A percentile compares a stretch with the other conserved stretches of the same genome.
Evolutionary conservation across 345 rosid species (phyloP).

Genomic region (Turnera subulata): DNA sequence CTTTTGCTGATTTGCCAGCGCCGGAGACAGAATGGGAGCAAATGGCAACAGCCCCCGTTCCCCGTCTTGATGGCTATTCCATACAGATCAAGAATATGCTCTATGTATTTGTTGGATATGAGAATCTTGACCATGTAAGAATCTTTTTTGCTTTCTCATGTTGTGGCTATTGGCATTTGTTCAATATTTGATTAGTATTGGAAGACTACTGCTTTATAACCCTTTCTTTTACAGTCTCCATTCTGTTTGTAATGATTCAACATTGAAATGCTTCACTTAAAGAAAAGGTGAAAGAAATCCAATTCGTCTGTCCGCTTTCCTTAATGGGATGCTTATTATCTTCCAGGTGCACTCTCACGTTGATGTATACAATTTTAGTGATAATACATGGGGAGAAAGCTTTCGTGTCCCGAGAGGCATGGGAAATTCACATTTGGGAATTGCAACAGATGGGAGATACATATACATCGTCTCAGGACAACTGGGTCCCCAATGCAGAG

Average conservation of each 20-base stretch:
- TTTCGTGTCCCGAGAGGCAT: slow-evolving; percentile 62
- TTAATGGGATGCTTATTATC: not conserved
- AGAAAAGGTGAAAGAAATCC: not conserved
- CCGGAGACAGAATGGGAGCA: slow-evolving; percentile 71
- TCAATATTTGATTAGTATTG: not conserved
- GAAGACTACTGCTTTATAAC: no score
- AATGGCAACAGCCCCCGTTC: slow-evolving; percentile 79
- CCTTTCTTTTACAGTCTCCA: no score
- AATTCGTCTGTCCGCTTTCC: not conserved
- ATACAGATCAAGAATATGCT: slow-evolving; percentile 66
- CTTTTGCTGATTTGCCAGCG: slow-evolving; percentile 73
- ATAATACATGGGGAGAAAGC: slow-evolving; percentile 57
- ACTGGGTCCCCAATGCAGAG: slow-evolving; percentile 75
- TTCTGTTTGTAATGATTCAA: no score
- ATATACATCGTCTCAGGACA: slow-evolving; percentile 74
- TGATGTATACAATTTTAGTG: slow-evolving; percentile 65
- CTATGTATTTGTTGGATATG: slow-evolving; percentile 71
- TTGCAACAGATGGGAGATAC: slow-evolving; percentile 67
- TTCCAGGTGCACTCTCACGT: slow-evolving; percentile 80
- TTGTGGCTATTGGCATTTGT: not conserved
- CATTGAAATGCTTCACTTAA: not conserved
- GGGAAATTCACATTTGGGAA: slow-evolving; percentile 83
- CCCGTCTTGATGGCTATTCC: slow-evolving; percentile 77
- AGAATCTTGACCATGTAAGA: slow-evolving; percentile 55
- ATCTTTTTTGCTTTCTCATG: not conserved